A percentile compares a stretch with the other conserved stretches of the same genome.
Evolutionary conservation across 768 basidiomycete species (phyloP).

Genomic region (Cytidiella melzeri): DNA sequence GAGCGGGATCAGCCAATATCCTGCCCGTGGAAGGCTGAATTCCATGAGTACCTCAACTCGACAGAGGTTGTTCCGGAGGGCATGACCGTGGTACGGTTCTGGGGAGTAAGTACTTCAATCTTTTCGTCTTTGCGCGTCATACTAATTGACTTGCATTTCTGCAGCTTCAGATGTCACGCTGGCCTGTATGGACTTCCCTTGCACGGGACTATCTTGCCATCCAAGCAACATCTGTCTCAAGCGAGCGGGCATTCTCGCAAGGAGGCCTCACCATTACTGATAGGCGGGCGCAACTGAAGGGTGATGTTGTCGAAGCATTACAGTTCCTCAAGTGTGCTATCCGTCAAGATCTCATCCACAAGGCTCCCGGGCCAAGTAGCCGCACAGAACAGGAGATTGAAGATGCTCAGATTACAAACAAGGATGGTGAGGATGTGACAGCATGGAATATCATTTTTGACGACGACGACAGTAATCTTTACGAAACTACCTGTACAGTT

Average conservation of each 20-base stretch:
- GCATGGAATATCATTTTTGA: conserved; percentile 1
- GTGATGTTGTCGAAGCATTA: conserved; percentile 22
- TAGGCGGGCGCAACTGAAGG: conserved; percentile 17
- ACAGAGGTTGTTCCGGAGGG: conserved; percentile 3
- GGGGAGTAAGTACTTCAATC: conserved; percentile 25
- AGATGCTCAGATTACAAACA: neutral
- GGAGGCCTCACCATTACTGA: no score
- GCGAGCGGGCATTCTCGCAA: no score
- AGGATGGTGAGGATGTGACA: neutral
- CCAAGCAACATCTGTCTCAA: conserved; percentile 25
- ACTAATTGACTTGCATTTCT: no score
- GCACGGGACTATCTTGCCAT: no score
- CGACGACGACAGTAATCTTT: neutral
- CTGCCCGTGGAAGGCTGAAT: conserved; percentile 3
- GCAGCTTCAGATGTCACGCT: no score
- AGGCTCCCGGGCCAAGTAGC: neutral
- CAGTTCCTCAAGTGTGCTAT: conserved; percentile 20
- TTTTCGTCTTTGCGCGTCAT: no score
- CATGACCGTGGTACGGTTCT: conserved; percentile 17
- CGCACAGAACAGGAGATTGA: neutral
- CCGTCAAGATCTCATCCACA: conserved; percentile 16
- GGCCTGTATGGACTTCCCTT: no score
- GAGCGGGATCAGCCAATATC: no score
- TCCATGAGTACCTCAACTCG: conserved; percentile 2
- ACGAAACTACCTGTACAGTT: no score